Evolutionary conservation across 2,329 filamentous ascomycete genomes (phyloP).

Genomic region (Microsporum canis): DNA sequence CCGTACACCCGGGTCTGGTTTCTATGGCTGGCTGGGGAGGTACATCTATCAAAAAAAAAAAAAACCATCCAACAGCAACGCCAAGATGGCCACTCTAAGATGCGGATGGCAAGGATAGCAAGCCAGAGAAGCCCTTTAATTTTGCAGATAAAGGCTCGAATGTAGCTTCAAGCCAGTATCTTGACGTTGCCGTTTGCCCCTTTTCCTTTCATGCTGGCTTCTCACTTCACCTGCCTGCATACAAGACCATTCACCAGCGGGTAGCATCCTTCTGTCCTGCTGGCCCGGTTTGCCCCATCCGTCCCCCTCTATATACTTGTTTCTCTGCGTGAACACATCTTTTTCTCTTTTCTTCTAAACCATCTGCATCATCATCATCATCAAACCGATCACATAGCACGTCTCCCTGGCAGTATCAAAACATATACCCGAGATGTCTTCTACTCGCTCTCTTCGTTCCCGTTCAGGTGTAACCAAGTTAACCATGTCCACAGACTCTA

Average conservation of each 20-base stretch:
- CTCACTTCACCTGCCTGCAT: background rate
- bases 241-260: background rate
- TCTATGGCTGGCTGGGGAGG: background rate
- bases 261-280: background rate
- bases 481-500: constrained; percentile 19
- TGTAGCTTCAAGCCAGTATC: no score
- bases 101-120: background rate
- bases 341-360: background rate
- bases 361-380: background rate
- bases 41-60: background rate
- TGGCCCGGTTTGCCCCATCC: background rate
- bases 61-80: background rate
- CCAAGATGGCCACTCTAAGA: background rate
- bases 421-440: constrained; percentile 21
- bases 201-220: background rate
- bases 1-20: background rate
- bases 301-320: background rate
- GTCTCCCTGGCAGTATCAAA: background rate
- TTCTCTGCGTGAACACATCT: background rate
- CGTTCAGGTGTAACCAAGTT: constrained; percentile 21
- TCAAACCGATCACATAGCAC: background rate
- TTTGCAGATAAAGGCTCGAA: background rate
- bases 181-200: background rate
- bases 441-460: constrained; percentile 31
- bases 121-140: background rate